These are phyloP conservation scores for Penicillium macrosclerotiorum DNA, from an alignment of 495 filamentous ascomycete genomes.

Conservation along the genomic window DNA sequence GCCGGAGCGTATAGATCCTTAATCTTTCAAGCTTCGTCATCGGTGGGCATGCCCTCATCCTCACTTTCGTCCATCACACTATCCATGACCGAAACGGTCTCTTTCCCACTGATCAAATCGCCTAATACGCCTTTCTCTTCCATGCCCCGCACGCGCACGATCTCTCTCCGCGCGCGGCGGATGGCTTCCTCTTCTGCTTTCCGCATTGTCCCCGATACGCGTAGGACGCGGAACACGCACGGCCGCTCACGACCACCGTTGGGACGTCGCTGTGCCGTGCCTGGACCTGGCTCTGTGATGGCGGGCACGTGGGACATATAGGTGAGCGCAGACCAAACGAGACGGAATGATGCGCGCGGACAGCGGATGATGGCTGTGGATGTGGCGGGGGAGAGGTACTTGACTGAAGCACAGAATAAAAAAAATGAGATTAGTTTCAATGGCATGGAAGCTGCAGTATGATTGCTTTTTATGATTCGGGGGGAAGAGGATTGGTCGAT, in stretches of 20 bases:
- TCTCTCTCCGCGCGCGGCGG: conserved; percentile 65
- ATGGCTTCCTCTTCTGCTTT: conserved; percentile 91
- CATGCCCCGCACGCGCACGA: conserved; percentile 57
- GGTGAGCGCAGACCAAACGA: conserved; percentile 86
- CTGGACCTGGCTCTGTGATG: neutral
- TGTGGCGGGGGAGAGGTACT: conserved; percentile 89
- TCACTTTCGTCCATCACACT: conserved; percentile 42
- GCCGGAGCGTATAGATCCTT: neutral
- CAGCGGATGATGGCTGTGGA: conserved; percentile 88
- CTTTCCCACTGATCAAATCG: conserved; percentile 29
- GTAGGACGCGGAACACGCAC: conserved; percentile 81
- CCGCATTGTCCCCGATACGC: conserved; percentile 89
- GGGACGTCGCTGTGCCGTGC: conserved; percentile 30
- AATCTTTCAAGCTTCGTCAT: conserved; percentile 31
- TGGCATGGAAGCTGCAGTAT: no score
- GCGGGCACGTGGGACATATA: conserved; percentile 72
- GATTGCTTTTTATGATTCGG: no score
- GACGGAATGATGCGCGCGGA: conserved; percentile 71
- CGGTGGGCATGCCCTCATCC: conserved; percentile 48
- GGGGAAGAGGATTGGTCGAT: no score
- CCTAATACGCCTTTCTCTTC: conserved; percentile 42
- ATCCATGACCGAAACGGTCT: conserved; percentile 16
- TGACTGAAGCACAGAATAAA: conserved; percentile 73
- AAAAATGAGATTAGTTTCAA: no score
- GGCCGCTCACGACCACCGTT: conserved; percentile 39